Evolutionary conservation across 179 eudicot genomes (phyloP), one percentile per base, ranked within the genome.

Genomic region (Amaranthus tricolor): DNA sequence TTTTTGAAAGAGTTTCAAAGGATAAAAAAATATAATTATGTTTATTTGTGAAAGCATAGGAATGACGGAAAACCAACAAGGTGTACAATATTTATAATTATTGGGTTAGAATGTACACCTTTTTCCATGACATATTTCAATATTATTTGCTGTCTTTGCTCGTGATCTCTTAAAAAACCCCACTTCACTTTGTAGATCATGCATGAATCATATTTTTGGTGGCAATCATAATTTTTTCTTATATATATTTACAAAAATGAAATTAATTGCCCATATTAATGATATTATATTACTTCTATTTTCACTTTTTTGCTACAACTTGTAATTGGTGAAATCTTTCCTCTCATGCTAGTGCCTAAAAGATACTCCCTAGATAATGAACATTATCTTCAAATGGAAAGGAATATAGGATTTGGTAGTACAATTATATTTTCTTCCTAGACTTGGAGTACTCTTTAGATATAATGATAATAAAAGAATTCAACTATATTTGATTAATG

Each of bases 31-130:
- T 45, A 64, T 7, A 6, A 9, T 60, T 60, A 20, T 60, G 40
- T 31, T 31, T 1, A 31, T 31, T 31, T 31, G 40, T 31, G 40
- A 31, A 31, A 31, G 43, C 64, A 60, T 31, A 15, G 45, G 44
- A 52, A 24, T 68, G 71, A 51, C 47, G 15, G 59, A 68, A 68
- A 68, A 68, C 71, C 59, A 52, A 59, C 45, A 51, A 17, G 52
- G 15, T 53, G 71, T 51, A 47, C 67, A 63, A 63, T 63, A 63
- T 43, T 31, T 15, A 63, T 17, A 43, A 43, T 49, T 68, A 51
- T 49, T 68, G 7, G 13, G 17, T n/a, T 50, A 68, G 17, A 6
- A 13, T 68, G 6, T 67, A n/a, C 0, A 50, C 56, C 55, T 67
- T 68, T 68, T 51, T 8, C 13, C 24, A 53, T 31, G 48, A 54